These are phyloP conservation scores for Daldinia concentrica DNA, from an alignment of 495 filamentous ascomycete species.

Conservation along the genomic window DNA sequence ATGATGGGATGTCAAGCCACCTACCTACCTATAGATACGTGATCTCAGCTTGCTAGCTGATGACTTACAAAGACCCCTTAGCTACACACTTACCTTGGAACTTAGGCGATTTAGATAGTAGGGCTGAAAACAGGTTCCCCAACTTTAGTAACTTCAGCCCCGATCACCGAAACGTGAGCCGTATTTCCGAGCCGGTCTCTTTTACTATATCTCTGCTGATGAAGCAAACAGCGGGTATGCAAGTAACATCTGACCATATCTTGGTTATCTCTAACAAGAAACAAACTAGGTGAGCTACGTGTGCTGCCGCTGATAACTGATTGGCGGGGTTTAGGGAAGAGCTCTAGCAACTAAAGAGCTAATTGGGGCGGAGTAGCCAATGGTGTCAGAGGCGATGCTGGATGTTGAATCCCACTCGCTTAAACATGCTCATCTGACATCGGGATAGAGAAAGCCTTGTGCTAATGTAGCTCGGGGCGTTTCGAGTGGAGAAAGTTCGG, in stretches of 20 bases:
- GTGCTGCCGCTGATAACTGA: constrained; percentile 13
- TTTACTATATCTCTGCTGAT: background rate
- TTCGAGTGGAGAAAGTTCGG: constrained; percentile 5
- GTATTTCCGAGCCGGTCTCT: background rate
- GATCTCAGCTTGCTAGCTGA: constrained; percentile 16
- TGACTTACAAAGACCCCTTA: background rate
- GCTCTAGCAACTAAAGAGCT: constrained; percentile 7
- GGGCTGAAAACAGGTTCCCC: constrained; percentile 23
- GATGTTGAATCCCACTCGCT: constrained; percentile 18
- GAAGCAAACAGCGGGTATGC: background rate
- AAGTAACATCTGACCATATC: constrained; percentile 3
- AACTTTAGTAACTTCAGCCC: constrained; percentile 32
- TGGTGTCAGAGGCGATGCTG: constrained; percentile 7
- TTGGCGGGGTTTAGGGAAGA: constrained; percentile 18
- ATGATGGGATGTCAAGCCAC: constrained; percentile 1
- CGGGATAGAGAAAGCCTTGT: constrained; percentile 27
- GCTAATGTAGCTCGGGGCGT: constrained; percentile 28
- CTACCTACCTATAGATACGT: background rate
- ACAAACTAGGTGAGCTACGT: constrained; percentile 12
- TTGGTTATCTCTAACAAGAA: background rate
- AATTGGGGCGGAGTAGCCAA: constrained; percentile 20
- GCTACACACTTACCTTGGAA: background rate
- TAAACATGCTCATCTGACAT: constrained; percentile 17
- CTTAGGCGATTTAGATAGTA: background rate
- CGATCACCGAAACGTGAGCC: constrained; percentile 34